Evolutionary conservation across 805 yeast genomes (phyloP), one percentile per base, ranked within the genome.

Genomic region (Ogataea wickerhamii): DNA sequence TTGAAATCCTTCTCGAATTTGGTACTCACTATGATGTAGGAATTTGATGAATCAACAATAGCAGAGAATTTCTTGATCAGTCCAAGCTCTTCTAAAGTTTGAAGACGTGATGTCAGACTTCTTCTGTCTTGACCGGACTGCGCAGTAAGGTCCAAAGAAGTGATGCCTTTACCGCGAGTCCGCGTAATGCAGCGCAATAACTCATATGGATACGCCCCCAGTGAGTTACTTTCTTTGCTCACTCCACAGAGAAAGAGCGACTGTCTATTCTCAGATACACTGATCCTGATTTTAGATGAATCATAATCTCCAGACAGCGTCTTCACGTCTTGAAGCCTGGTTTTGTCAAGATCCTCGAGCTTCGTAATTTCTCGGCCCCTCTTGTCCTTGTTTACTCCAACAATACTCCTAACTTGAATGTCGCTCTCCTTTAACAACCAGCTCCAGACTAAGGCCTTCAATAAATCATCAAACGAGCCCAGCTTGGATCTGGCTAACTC

Each of bases 101-200:
- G 77, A 36, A 82, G 63, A 48, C 93, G 67, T 1, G 77, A 67
- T 0, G 88, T 78, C 28, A 82, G 64, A 41, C 88, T 80, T 45
- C 91, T 68, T 13, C 80, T 74, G 50, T 83, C 93, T 58, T 83
- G 93, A 6, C 74, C 74, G 0, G 88, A 74, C 14, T 61, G 66
- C 28, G 64, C 61, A 2, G 80, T 73, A 41, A 83, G 63, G 18
- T 75, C 77, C 21, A 76, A 62, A 0, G 89, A 74, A 34, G 74
- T 68, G 12, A 82, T 74, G 7, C 93, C 93, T 1, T 57, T 49
- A 0, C 66, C 60, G 18, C 78, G 78, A 21, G 73, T 55, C 41
- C 68, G 72, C 0, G 88, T 84, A 37, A 83, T 79, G 34, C 74
- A 79, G 35, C 76, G 63, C 16, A 83, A 55, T 27, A 83, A 52